These are phyloP conservation scores for Suillus fuscotomentosus DNA, from an alignment of 768 basidiomycete genomes.

Conservation along the genomic window DNA sequence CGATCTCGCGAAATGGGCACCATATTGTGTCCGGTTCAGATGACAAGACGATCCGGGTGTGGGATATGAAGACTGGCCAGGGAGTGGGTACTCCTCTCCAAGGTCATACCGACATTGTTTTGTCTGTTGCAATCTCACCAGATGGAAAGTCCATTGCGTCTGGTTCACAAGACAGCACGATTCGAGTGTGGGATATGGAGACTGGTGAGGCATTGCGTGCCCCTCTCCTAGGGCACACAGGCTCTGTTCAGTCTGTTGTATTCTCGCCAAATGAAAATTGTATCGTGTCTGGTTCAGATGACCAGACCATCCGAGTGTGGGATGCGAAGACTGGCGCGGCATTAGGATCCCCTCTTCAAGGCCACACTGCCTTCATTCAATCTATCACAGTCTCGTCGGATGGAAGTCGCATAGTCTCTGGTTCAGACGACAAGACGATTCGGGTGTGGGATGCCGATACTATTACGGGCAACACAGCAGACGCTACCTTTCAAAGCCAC, in stretches of 20 bases:
- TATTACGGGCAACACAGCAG: too few relatives aligned
- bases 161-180: neutral
- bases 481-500: neutral
- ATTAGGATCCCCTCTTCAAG: too few relatives aligned
- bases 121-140: neutral
- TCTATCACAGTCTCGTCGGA: too few relatives aligned
- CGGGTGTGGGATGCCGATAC: too few relatives aligned
- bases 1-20: neutral
- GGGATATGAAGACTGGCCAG: neutral
- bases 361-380: too few relatives aligned
- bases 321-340: neutral
- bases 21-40: neutral
- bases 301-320: neutral
- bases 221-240: neutral
- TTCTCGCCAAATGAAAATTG: too few relatives aligned
- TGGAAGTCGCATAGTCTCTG: too few relatives aligned
- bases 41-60: neutral
- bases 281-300: too few relatives aligned
- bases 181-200: neutral
- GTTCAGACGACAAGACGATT: too few relatives aligned
- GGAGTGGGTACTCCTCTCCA: neutral
- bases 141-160: neutral
- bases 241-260: neutral
- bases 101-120: neutral
- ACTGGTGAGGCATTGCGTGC: neutral